Base-by-base conservation (phyloP, 225 moss, liverwort and hornwort species). In the Pleurozium schreberi region DNA sequence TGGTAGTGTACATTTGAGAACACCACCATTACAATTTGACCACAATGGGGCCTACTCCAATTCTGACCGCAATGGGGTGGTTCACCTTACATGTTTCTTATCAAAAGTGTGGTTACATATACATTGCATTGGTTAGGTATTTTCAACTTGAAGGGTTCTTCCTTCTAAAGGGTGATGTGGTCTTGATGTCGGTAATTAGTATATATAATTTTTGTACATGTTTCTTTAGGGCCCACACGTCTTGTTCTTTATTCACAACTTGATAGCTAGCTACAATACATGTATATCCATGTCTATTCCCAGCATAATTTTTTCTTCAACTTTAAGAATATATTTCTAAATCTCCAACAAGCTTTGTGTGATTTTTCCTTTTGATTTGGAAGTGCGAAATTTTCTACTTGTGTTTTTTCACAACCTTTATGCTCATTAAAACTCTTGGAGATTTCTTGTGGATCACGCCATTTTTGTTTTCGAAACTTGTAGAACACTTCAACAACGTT, bases 371-470 rank as follows among this genome's bases (percentile, higher is more conserved):
- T 23, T 66, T 18, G 43, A 36, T 15, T 10, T 31, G 34, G 6
- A 36, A 18, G 45, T 18, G 7, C 6, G 21, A 42, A 45, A 58
- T 5, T 17, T 14, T 61, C 2, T 23, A 18, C 12, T 62, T 50
- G 33, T 0, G 25, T 50, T 71, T 69, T 15, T 38, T 38, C 30
- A 4, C 42, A 38, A 38, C 0, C 14, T 1, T 30, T 1, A 3
- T 84, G 3, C 14, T 68, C 20, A 21, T 53, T 4, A 52, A 28
- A 84, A 28, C 2, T 30, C n/a, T 52, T 2, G 1, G 0, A 52
- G 3, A 4, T 3, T 18, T 67, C n/a, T n/a, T n/a, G 50, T 67
- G 13, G 14, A n/a, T 20, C 8, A 2, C 0, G 53, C 20, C 13
- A 6, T 84, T 19, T 68, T 19, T 30, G 6, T 9, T 68, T 68